phyloP scores from a whole-genome alignment of 176 grass and related monocot genomes.

The Guadua angustifolia region DNA sequence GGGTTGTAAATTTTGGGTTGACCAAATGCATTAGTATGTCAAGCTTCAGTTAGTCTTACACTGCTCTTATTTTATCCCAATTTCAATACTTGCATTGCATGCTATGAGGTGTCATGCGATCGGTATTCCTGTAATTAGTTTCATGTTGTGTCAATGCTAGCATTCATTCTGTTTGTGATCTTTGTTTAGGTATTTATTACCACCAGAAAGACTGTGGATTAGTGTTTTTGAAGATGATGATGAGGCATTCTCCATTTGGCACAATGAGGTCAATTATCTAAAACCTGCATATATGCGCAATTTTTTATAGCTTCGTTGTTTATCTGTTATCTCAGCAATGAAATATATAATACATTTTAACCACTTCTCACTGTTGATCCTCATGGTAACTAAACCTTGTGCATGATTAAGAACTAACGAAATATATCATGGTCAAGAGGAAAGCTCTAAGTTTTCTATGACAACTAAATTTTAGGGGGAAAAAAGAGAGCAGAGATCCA shows the following conservation, averaged over 20 bases:
- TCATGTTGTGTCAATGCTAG: constrained; percentile 24
- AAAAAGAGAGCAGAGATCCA: background rate
- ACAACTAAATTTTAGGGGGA: background rate
- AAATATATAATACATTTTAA: background rate
- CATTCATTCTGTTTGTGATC: constrained; percentile 28
- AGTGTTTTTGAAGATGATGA: constrained; percentile 95
- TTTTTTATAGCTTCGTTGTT: background rate
- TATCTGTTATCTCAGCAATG: background rate
- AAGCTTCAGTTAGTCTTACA: constrained; percentile 23
- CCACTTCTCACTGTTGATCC: background rate
- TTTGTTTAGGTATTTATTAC: constrained; percentile 73
- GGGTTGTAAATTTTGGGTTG: background rate
- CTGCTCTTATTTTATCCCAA: constrained; percentile 23
- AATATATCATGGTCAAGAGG: background rate
- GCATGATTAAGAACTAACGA: background rate
- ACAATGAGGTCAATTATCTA: constrained; percentile 59
- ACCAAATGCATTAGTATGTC: constrained; percentile 19
- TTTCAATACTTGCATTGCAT: constrained; percentile 18
- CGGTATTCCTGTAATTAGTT: constrained; percentile 15
- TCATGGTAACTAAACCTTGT: background rate
- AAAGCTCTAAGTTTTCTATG: background rate
- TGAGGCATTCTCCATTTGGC: constrained; percentile 95
- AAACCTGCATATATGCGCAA: constrained; percentile 26
- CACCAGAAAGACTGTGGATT: constrained; percentile 90
- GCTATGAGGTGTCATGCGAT: background rate